A percentile compares a stretch with the other conserved stretches of the same genome.
Conservation (phyloP, 164 flowering plant genomes). For the Liquidambar formosana region DNA sequence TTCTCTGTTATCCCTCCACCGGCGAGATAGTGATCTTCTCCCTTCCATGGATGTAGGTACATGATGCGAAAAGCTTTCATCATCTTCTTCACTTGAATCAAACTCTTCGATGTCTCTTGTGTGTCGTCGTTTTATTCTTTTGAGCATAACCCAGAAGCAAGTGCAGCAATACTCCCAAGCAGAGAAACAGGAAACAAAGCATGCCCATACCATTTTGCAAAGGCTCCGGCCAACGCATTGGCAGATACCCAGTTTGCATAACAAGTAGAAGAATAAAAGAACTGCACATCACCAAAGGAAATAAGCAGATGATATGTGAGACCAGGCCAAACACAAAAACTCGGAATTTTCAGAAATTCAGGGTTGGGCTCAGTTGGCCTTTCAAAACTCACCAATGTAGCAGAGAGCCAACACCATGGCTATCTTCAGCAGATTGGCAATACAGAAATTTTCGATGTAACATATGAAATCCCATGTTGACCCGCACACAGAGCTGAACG, state of each 20-base stretch:
- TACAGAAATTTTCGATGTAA: conserved; percentile 58
- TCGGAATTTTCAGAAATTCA: too few species aligned
- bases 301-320: neutral
- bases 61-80: conserved; percentile 16
- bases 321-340: too few species aligned
- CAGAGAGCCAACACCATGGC: conserved; percentile 33
- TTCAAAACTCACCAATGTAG: conserved; percentile 41
- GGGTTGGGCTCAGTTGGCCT: too few species aligned
- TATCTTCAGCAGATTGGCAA: conserved; percentile 48
- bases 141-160: conserved; percentile 34
- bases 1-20: conserved; percentile 23
- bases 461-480: conserved; percentile 62
- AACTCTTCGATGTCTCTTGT: conserved; percentile 22
- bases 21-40: conserved; percentile 15
- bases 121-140: conserved; percentile 9
- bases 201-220: conserved; percentile 43
- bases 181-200: conserved; percentile 32
- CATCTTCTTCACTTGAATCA: conserved; percentile 12
- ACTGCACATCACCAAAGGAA: conserved; percentile 35
- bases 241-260: conserved; percentile 48
- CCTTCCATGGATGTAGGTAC: neutral
- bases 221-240: conserved; percentile 34
- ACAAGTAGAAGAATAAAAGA: conserved; percentile 52
- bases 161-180: conserved; percentile 35
- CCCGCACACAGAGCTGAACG: conserved; percentile 39